Conservation (phyloP, 164 flowering plant genomes). For the Sedum album region DNA sequence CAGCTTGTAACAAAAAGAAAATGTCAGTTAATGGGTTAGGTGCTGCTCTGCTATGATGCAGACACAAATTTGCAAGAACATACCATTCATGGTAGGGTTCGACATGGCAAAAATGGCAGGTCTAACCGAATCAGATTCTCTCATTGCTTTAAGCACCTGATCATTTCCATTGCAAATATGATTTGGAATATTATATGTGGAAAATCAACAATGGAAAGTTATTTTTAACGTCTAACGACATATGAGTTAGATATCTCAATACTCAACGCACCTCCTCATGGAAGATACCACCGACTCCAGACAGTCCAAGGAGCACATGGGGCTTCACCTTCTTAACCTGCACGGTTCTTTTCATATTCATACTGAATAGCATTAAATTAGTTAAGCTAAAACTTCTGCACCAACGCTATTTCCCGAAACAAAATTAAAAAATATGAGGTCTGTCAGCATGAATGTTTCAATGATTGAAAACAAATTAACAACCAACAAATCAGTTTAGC, state of each 20-base stretch:
- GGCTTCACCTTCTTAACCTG: slow-evolving; percentile 93
- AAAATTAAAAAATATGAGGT: not conserved
- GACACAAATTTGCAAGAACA: slow-evolving; percentile 10
- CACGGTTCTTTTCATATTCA: not conserved
- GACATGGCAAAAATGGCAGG: slow-evolving; percentile 94
- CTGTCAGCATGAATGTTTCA: not conserved
- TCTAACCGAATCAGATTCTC: slow-evolving; percentile 69
- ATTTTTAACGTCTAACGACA: not conserved
- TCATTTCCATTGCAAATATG: not conserved
- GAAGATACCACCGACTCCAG: slow-evolving; percentile 93
- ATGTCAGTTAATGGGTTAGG: not conserved
- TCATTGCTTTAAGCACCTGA: slow-evolving; percentile 91
- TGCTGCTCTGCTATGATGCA: not conserved
- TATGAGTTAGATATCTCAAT: not conserved
- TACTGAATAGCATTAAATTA: not conserved
- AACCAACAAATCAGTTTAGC: not conserved
- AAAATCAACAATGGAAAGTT: not conserved
- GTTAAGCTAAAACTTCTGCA: not conserved
- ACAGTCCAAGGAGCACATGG: slow-evolving; percentile 86
- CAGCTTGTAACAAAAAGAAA: slow-evolving; percentile 57
- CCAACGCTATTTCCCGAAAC: not conserved
- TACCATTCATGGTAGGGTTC: slow-evolving; percentile 95
- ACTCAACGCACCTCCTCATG: slow-evolving; percentile 66
- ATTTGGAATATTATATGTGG: not conserved
- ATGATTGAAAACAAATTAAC: not conserved